phyloP scores from a whole-genome alignment of 371 early-diverging fungal species.

The Gilbertella persicaria region DNA sequence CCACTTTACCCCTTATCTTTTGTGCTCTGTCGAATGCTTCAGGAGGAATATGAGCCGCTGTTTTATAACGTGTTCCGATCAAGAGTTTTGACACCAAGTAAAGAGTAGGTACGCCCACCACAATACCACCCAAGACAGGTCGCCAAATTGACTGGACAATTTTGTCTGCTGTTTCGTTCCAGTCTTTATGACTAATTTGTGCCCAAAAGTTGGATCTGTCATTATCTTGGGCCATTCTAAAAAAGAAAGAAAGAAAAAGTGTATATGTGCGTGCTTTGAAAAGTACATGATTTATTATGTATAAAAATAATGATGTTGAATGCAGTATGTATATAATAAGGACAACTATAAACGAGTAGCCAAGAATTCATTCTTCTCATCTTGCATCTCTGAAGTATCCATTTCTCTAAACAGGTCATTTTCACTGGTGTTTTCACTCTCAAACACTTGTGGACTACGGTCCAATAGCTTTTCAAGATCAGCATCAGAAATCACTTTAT shows the following conservation, averaged over 20 bases:
- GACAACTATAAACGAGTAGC: slow-evolving; percentile 42
- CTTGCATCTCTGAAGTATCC: slow-evolving; percentile 38
- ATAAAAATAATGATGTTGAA: too few relatives aligned
- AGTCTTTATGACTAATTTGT: too few relatives aligned
- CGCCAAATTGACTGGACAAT: slow-evolving; percentile 36
- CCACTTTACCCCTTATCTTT: slow-evolving; percentile 50
- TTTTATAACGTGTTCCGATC: slow-evolving; percentile 42
- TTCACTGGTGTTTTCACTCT: slow-evolving; percentile 26
- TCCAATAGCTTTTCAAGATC: slow-evolving; percentile 72
- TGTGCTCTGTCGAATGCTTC: slow-evolving; percentile 37
- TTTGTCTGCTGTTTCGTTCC: slow-evolving; percentile 26
- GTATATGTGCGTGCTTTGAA: too few relatives aligned
- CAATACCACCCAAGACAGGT: slow-evolving; percentile 23
- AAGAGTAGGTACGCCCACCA: slow-evolving; percentile 25
- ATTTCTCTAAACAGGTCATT: slow-evolving; percentile 49
- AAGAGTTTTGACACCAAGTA: slow-evolving; percentile 24
- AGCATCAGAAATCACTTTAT: slow-evolving; percentile 68
- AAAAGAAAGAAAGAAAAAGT: too few relatives aligned
- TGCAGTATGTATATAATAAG: too few relatives aligned
- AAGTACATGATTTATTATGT: too few relatives aligned
- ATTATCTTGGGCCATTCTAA: too few relatives aligned
- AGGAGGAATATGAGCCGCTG: slow-evolving; percentile 56
- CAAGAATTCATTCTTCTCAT: slow-evolving; percentile 46
- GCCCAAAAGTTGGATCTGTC: too few relatives aligned
- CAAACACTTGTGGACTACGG: slow-evolving; percentile 64